Evolutionary conservation across 805 yeast genomes (phyloP).

Genomic region (Metschnikowia rubicola): DNA sequence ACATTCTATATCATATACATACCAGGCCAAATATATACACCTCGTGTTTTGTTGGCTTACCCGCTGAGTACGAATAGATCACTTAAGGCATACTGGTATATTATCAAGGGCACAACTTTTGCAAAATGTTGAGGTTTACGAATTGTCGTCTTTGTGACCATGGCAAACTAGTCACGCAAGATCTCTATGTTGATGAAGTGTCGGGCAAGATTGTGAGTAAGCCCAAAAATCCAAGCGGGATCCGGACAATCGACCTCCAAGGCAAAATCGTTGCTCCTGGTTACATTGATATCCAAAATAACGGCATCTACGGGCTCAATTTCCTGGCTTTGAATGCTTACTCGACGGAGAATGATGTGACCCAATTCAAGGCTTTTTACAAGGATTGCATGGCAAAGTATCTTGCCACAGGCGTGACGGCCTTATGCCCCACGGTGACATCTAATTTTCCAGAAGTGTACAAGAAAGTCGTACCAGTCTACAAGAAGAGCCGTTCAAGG

Average conservation of each 20-base stretch:
- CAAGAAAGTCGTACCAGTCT: conserved; percentile 43
- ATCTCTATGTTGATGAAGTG: conserved; percentile 41
- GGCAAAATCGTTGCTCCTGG: conserved; percentile 53
- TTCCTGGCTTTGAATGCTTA: conserved; percentile 37
- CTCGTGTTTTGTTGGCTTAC: too few relatives aligned
- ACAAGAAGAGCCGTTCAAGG: conserved; percentile 31
- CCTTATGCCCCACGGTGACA: conserved; percentile 55
- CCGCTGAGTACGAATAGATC: too few relatives aligned
- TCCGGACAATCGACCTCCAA: conserved; percentile 40
- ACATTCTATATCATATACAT: too few relatives aligned
- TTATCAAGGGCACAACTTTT: too few relatives aligned
- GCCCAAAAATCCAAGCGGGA: conserved; percentile 15
- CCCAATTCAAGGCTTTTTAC: conserved; percentile 34
- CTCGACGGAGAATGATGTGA: conserved; percentile 30
- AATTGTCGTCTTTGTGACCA: conserved; percentile 43
- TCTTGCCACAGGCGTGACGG: conserved; percentile 51
- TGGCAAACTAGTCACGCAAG: conserved; percentile 34
- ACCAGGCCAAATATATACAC: too few relatives aligned
- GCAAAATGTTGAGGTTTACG: conserved; percentile 29
- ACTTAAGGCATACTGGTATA: too few relatives aligned
- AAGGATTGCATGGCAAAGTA: conserved; percentile 44
- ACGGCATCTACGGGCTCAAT: conserved; percentile 56
- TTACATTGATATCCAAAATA: conserved; percentile 54
- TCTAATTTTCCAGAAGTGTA: conserved; percentile 50
- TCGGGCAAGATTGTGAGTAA: conserved; percentile 39